These are phyloP conservation scores for Conringia planisiliqua DNA, from an alignment of 345 rosid species.

Conservation along the genomic window DNA sequence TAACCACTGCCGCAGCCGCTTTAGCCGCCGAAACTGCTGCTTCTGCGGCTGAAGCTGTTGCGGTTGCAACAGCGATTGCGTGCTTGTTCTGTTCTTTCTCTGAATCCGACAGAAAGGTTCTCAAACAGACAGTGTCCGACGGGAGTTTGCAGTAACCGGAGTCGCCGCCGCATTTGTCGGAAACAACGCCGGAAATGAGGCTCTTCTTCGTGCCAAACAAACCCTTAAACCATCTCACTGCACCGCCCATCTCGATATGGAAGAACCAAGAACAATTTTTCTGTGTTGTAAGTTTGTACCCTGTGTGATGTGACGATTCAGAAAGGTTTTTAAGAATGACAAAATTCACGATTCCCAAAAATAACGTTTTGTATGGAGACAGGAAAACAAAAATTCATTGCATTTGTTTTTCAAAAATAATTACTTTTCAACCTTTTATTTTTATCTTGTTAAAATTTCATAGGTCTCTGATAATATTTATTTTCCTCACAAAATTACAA, in stretches of 20 bases:
- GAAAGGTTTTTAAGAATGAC: slow-evolving; percentile 15
- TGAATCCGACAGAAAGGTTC: slow-evolving; percentile 38
- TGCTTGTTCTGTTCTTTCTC: slow-evolving; percentile 56
- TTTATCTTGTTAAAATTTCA: neutral
- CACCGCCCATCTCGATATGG: slow-evolving; percentile 54
- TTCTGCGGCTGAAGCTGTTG: slow-evolving; percentile 51
- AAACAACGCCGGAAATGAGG: slow-evolving; percentile 46
- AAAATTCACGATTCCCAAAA: slow-evolving; percentile 7
- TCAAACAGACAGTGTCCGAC: slow-evolving; percentile 38
- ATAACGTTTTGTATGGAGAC: neutral
- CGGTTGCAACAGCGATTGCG: slow-evolving; percentile 54
- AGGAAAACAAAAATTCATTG: slow-evolving; percentile 7
- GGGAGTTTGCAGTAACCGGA: slow-evolving; percentile 16
- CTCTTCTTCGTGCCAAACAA: slow-evolving; percentile 57
- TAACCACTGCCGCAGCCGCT: slow-evolving; percentile 53
- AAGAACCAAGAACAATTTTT: slow-evolving; percentile 6
- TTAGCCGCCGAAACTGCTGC: slow-evolving; percentile 53
- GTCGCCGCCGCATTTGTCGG: slow-evolving; percentile 23
- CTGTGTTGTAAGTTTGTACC: slow-evolving; percentile 8
- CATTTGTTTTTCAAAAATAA: slow-evolving; percentile 4
- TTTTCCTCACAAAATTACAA: neutral
- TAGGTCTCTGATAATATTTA: neutral
- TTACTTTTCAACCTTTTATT: neutral
- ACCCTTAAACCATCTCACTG: slow-evolving; percentile 69
- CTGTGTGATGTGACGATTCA: slow-evolving; percentile 27